These are phyloP conservation scores for Stevia rebaudiana DNA, from an alignment of 140 eudicot genomes.

Conservation along the genomic window DNA sequence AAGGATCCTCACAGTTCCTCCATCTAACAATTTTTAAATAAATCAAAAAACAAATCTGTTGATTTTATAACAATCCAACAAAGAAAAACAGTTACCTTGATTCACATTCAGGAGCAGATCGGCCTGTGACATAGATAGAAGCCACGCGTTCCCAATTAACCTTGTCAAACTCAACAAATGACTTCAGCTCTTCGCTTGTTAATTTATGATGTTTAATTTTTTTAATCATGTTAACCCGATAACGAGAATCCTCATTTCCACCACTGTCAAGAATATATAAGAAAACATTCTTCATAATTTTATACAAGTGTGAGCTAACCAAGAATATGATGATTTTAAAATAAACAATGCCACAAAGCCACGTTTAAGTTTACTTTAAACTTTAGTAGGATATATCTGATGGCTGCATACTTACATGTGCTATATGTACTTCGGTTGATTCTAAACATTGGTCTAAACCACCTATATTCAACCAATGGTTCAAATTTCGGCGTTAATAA, in stretches of 20 bases:
- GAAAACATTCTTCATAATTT: not conserved
- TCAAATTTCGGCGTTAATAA: not conserved
- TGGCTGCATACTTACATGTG: not conserved
- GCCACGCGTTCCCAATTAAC: constrained; percentile 76
- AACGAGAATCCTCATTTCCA: constrained; percentile 32
- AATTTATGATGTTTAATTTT: constrained; percentile 48
- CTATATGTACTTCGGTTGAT: not conserved
- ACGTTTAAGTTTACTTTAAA: not conserved
- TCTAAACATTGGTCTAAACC: too few relatives aligned
- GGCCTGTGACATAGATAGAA: constrained; percentile 45
- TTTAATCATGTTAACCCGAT: constrained; percentile 42
- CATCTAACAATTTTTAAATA: constrained; percentile 44
- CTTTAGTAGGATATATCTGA: not conserved
- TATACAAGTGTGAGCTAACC: not conserved
- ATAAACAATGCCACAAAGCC: not conserved
- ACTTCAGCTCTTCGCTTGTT: constrained; percentile 49
- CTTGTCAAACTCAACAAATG: constrained; percentile 44
- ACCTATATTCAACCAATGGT: not conserved
- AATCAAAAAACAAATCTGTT: not conserved
- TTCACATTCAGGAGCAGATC: constrained; percentile 84
- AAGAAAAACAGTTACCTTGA: constrained; percentile 43
- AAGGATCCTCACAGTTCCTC: constrained; percentile 69
- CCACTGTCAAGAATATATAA: constrained; percentile 32
- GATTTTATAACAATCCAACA: not conserved
- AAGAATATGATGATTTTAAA: not conserved